phyloP scores from a whole-genome alignment of 148 eudicot genomes.

The Chenopodium quinoa region DNA sequence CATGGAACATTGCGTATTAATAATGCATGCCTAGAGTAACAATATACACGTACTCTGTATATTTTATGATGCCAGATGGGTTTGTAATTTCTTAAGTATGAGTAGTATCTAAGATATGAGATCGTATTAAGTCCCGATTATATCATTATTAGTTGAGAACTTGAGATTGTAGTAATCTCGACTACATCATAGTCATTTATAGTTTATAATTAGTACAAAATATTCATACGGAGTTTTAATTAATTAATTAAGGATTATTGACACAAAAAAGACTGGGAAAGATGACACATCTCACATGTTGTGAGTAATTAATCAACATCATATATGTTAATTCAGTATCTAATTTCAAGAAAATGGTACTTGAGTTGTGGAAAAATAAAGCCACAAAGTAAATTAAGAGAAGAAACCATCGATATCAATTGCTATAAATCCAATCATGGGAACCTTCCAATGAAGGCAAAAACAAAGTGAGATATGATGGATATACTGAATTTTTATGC shows the following conservation, averaged over 20 bases:
- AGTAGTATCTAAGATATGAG: too few relatives aligned
- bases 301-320: not conserved
- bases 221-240: too few relatives aligned
- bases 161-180: too few relatives aligned
- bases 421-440: conserved; percentile 11
- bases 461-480: conserved; percentile 33
- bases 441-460: conserved; percentile 29
- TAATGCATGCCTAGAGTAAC: not conserved
- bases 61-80: too few relatives aligned
- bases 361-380: conserved; percentile 3
- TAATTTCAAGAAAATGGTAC: not conserved
- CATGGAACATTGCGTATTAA: not conserved
- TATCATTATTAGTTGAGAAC: too few relatives aligned
- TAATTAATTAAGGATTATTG: conserved; percentile 15
- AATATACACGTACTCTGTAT: not conserved
- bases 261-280: not conserved
- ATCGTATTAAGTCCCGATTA: too few relatives aligned
- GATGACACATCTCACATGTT: conserved; percentile 14
- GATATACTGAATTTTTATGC: conserved; percentile 18
- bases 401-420: conserved; percentile 26
- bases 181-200: too few relatives aligned
- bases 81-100: too few relatives aligned
- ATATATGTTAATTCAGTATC: not conserved
- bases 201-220: too few relatives aligned
- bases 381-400: conserved; percentile 16